phyloP scores from a whole-genome alignment of 2,329 filamentous ascomycete genomes.

The Bipolaris cookei region DNA sequence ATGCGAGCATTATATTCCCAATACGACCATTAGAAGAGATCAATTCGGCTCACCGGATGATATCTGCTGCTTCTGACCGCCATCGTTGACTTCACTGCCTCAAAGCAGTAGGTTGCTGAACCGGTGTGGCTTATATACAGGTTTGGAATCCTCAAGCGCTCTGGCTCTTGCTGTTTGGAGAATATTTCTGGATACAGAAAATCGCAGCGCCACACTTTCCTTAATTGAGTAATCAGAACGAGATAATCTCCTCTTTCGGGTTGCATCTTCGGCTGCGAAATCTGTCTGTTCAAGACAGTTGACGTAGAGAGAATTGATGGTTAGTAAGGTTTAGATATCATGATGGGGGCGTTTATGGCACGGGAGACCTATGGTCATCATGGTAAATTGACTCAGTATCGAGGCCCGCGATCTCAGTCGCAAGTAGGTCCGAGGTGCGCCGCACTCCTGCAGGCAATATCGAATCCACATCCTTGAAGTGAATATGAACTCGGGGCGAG shows the following conservation, averaged over 20 bases:
- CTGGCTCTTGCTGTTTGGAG: not conserved
- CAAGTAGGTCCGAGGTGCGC: not conserved
- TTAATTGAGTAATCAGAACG: not conserved
- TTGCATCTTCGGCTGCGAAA: not conserved
- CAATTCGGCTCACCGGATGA: not conserved
- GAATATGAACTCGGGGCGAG: not conserved
- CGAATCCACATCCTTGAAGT: not conserved
- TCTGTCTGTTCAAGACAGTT: not conserved
- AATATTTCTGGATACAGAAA: not conserved
- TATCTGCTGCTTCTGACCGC: not conserved
- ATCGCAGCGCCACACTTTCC: not conserved
- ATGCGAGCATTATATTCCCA: not conserved
- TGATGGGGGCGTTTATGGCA: not conserved
- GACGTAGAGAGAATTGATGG: not conserved
- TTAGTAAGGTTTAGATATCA: not conserved
- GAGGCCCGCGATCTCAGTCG: slow-evolving; percentile 2
- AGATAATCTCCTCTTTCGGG: not conserved
- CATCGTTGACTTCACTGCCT: not conserved
- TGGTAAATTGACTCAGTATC: not conserved
- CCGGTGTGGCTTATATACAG: not conserved
- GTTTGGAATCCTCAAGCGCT: not conserved
- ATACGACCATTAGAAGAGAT: not conserved
- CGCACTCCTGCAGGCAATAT: not conserved
- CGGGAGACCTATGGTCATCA: not conserved
- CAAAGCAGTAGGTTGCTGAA: not conserved